Base-by-base conservation (phyloP, 306 rosid genomes). In the Comarum palustre region DNA sequence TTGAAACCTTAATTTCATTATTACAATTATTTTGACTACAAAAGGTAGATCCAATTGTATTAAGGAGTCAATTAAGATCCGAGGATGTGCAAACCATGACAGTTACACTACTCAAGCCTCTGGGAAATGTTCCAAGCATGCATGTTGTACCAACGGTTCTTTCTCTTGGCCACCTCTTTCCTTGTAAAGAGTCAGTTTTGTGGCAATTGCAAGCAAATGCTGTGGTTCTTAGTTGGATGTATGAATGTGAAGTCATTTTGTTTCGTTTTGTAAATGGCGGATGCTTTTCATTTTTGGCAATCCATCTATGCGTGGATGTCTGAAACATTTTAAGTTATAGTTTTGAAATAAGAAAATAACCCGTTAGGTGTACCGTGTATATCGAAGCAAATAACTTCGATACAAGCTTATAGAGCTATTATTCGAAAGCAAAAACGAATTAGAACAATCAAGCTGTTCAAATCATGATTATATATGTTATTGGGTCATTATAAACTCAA, bases 51-150 rank as follows among this genome's bases (percentile, higher is more conserved):
- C 61, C 27, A 19, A 50, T 48, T 17, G n/a, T n/a, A n/a, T n/a
- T n/a, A n/a, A n/a, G n/a, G n/a, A n/a, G n/a, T n/a, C n/a, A n/a
- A n/a, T n/a, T n/a, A n/a, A 55, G 61, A 34, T 34, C 38, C 4
- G 38, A 51, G 61, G 61, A 52, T 52, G 59, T 52, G 52, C 52
- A n/a, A 55, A 55, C 61, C 61, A 22, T 8, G 61, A 22, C 61
- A 55, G 10, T 55, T 10, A 55, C 24, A 55, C 32, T 54, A 54
- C 5, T 22, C 16, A 3, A 55, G 24, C 57, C 57, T 50, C 11
- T 17, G 57, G 11, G 4, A 19, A 50, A 7, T 50, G 24, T 50
- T 19, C 57, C 24, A 50, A 19, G 24, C 24, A 50, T 24, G 55
- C 22, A 48, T 52, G 3, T 55, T 55, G 61, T 55, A 4, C 9